These are phyloP conservation scores for Gracilaria vermiculophylla DNA, from an alignment of 23 red algal species.

Conservation along the genomic window DNA sequence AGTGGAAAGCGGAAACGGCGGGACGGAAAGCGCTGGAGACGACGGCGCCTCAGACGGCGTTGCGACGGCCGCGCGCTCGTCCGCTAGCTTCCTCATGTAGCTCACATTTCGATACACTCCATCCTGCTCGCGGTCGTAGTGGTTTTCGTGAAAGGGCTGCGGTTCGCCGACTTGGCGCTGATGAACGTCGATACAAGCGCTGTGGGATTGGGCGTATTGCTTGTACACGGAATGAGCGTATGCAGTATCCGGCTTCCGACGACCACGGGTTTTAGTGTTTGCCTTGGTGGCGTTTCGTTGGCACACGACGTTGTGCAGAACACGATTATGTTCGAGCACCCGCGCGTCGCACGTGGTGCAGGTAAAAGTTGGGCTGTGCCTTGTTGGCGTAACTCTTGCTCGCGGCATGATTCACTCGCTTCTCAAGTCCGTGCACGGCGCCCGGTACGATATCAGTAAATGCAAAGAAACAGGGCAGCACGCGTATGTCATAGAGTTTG, in stretches of 20 bases:
- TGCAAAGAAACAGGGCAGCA: background rate
- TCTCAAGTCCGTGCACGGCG: background rate
- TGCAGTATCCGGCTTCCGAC: background rate
- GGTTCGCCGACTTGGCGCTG: background rate
- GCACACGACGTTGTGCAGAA: background rate
- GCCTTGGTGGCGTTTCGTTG: background rate
- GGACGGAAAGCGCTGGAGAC: constrained; percentile 5
- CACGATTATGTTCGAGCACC: background rate
- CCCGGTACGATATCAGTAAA: background rate
- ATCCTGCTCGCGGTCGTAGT: background rate
- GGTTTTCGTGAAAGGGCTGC: background rate
- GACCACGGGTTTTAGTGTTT: too few species aligned
- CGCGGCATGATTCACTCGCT: background rate
- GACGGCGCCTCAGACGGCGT: background rate
- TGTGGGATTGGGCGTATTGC: background rate
- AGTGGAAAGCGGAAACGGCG: constrained; percentile 4
- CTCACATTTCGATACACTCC: background rate
- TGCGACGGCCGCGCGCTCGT: background rate
- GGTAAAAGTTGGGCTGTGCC: background rate
- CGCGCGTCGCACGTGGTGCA: background rate
- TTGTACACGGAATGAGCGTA: background rate
- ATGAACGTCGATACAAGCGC: too few species aligned
- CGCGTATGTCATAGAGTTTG: background rate
- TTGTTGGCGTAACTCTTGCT: background rate
- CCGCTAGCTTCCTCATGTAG: background rate